Conservation (phyloP, 2,329 filamentous ascomycete species). For the Stagonosporopsis chrysanthemi region DNA sequence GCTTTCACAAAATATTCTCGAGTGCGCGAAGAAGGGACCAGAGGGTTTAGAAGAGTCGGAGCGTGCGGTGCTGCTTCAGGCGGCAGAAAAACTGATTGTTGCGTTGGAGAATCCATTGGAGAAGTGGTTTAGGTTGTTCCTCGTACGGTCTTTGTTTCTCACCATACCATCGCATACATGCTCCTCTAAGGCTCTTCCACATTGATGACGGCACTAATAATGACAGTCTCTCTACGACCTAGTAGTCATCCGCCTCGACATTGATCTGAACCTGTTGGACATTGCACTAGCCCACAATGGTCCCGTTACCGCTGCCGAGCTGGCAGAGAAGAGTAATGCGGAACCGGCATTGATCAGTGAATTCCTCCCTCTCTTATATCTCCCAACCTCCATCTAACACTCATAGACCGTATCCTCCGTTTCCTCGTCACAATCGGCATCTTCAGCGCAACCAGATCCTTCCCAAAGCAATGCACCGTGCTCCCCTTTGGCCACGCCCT, state of each 20-base stretch:
- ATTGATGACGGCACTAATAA: neutral
- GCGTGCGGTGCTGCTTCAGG: conserved; percentile 16
- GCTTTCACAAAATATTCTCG: conserved; percentile 9
- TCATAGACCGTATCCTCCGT: conserved; percentile 15
- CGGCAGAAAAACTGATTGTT: conserved; percentile 10
- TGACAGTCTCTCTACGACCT: conserved; percentile 14
- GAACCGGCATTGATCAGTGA: conserved; percentile 20
- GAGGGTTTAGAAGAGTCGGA: conserved; percentile 18
- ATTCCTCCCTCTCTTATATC: neutral
- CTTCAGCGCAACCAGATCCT: conserved; percentile 2
- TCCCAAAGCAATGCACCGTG: conserved; percentile 3
- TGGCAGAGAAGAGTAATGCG: conserved; percentile 20
- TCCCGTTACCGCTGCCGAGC: conserved; percentile 14
- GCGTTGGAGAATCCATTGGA: conserved; percentile 17
- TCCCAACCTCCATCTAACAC: neutral
- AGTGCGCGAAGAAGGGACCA: conserved; percentile 6
- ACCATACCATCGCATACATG: neutral
- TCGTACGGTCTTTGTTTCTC: conserved; percentile 5
- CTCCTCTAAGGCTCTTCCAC: conserved; percentile 6
- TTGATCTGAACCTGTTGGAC: conserved; percentile 27
- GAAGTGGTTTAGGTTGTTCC: conserved; percentile 16
- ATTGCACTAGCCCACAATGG: conserved; percentile 16
- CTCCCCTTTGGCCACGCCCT: conserved; percentile 10
- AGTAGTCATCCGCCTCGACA: conserved; percentile 17
- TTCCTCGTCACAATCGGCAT: conserved; percentile 12